Evolutionary conservation across 495 filamentous ascomycete species (phyloP), one percentile per base, ranked within the genome.

Genomic region (Hypoxylon intermedium): DNA sequence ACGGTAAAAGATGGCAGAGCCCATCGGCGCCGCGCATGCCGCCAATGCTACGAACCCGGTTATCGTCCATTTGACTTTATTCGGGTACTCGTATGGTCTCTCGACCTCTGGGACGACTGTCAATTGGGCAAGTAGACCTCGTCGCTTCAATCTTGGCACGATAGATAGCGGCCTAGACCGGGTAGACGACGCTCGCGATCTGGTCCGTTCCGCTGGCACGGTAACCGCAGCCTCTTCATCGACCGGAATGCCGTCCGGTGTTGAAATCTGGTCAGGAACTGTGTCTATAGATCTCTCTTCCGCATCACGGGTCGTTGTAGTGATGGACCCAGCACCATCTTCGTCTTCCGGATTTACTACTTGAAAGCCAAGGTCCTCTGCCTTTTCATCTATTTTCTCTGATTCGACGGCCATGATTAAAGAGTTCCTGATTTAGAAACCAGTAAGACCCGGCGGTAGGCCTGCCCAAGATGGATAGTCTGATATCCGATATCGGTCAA

Each of bases 1-100:
- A 92, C 90, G 93, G 53, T 91, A 85, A 42, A 97, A 85, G 36
- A 98, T 90, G 0, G 89, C 82, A 19, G 89, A 92, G 2, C 93
- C 93, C 80, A 96, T 86, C 0, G 93, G 93, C 13, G 90, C 91
- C 3, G 84, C 86, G 7, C 85, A 83, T 1, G 85, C 91, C 0
- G 90, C 90, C 5, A 90, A 65, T 9, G 92, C 88, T 21, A 97
- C 83, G 47, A 93, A 77, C 42, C 87, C 79, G 0, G 93, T 97
- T 66, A 98, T 87, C 48, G 85, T 83, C 90, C 93, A 96, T 83
- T 97, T 97, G 34, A 79, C 87, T 13, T 72, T 77, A 11, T 82
- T 82, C 21, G 80, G 72, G 69, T 97, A 97, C 15, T 89, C 81
- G 51, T 87, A 85, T 0, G 93, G 87, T 31, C 86, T 76, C 47